Evolutionary conservation across 441 rosid genomes (phyloP).

Genomic region (Euphorbia schlechtendalii): DNA sequence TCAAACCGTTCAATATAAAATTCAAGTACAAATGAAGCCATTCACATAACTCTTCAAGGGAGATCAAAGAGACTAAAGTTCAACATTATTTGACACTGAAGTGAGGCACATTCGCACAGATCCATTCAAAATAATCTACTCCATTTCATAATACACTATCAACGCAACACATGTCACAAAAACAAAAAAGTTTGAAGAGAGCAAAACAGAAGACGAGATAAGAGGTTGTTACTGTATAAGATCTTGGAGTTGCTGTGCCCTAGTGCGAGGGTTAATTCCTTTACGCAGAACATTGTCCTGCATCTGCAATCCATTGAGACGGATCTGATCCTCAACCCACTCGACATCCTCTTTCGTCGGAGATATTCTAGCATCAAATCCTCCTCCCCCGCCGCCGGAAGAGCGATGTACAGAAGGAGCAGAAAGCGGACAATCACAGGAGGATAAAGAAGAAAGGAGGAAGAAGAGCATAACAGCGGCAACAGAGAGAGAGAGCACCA

Average conservation of each 20-base stretch:
- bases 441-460: constrained; percentile 63
- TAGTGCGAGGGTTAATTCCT: too few species aligned
- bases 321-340: constrained; percentile 86
- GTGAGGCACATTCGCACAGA: background rate
- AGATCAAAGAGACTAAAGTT: background rate
- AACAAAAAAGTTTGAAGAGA: too few species aligned
- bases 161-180: too few species aligned
- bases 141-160: too few species aligned
- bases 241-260: constrained; percentile 40
- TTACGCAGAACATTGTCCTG: constrained; percentile 45
- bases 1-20: too few species aligned
- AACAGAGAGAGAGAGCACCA: constrained; percentile 53
- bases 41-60: too few species aligned
- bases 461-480: constrained; percentile 59
- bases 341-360: constrained; percentile 50
- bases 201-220: background rate
- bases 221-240: constrained; percentile 54
- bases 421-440: constrained; percentile 49
- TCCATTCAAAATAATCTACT: too few species aligned
- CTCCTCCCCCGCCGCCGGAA: constrained; percentile 11
- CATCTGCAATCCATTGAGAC: constrained; percentile 75
- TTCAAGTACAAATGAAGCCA: too few species aligned
- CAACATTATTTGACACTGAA: background rate
- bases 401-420: constrained; percentile 1
- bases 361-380: constrained; percentile 31